Conservation (phyloP, 768 basidiomycete genomes). For the Pleurotus platypus region DNA sequence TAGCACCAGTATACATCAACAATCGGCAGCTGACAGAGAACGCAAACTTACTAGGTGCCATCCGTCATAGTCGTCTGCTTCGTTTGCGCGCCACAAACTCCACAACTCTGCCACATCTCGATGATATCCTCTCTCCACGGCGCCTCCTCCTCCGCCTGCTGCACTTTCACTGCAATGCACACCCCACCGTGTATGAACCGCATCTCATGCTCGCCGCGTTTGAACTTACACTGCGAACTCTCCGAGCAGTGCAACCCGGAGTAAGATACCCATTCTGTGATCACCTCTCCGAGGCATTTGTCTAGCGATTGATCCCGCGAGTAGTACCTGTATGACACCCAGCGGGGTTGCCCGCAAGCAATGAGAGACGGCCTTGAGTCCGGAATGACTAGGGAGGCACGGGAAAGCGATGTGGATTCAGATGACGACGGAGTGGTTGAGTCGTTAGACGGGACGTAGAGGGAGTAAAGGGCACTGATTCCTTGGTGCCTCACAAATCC, state of each 20-base stretch:
- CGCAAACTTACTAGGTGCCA: constrained; percentile 46
- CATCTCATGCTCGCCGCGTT: constrained; percentile 39
- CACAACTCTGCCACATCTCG: constrained; percentile 48
- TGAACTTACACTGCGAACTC: constrained; percentile 27
- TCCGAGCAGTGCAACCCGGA: constrained; percentile 32
- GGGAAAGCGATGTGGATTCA: constrained; percentile 8
- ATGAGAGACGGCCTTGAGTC: background rate
- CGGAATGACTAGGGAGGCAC: background rate
- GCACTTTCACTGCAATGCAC: constrained; percentile 24
- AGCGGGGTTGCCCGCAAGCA: constrained; percentile 42
- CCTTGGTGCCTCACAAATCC: constrained; percentile 61
- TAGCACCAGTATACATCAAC: constrained; percentile 13
- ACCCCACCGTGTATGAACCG: constrained; percentile 38
- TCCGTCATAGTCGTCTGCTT: constrained; percentile 33
- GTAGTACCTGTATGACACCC: constrained; percentile 51
- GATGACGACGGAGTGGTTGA: background rate
- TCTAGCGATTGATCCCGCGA: constrained; percentile 27
- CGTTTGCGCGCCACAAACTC: constrained; percentile 37
- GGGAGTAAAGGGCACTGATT: constrained; percentile 47
- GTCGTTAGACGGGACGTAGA: constrained; percentile 26
- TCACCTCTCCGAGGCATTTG: constrained; percentile 38
- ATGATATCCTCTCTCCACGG: constrained; percentile 21
- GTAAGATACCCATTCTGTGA: constrained; percentile 27
- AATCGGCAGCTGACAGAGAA: background rate
- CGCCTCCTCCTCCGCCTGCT: constrained; percentile 10